A percentile compares a stretch with the other conserved stretches of the same genome.
These are phyloP conservation scores for Phaffia rhodozyma DNA, from an alignment of 1,284 basidiomycete species.

Conservation along the genomic window DNA sequence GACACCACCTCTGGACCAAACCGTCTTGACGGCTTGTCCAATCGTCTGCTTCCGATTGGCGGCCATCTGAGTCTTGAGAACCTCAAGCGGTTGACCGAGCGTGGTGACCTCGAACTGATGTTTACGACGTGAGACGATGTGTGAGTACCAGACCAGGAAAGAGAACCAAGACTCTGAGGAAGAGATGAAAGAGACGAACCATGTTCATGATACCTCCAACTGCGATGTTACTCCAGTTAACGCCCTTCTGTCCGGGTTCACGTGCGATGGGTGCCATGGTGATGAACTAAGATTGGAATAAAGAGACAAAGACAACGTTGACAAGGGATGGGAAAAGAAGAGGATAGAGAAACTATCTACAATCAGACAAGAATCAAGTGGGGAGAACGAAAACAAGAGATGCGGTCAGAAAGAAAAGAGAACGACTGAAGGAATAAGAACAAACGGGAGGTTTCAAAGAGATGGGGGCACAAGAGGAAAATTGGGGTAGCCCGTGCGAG, in stretches of 20 bases:
- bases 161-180: conserved; percentile 9
- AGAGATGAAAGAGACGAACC: conserved; percentile 41
- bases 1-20: conserved; percentile 85
- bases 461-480: too few relatives aligned
- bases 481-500: too few relatives aligned
- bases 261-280: conserved; percentile 44
- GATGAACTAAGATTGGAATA: not conserved
- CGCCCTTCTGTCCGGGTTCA: conserved; percentile 81
- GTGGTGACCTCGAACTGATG: conserved; percentile 64
- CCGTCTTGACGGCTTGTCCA: conserved; percentile 68
- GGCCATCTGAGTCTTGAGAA: conserved; percentile 98
- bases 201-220: conserved; percentile 89
- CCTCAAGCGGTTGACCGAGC: conserved; percentile 94
- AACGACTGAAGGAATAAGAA: not conserved
- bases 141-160: conserved; percentile 18
- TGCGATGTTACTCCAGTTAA: conserved; percentile 98
- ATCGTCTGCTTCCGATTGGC: conserved; percentile 84
- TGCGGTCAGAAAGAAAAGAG: not conserved
- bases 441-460: not conserved
- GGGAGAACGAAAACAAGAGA: not conserved
- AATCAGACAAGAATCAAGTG: not conserved
- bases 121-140: conserved; percentile 40
- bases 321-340: not conserved
- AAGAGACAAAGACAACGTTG: not conserved
- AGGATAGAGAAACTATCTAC: not conserved